A percentile compares a stretch with the other conserved stretches of the same genome.
Conservation (phyloP, 805 yeast genomes). For the Nakazawaea laoshanensis region DNA sequence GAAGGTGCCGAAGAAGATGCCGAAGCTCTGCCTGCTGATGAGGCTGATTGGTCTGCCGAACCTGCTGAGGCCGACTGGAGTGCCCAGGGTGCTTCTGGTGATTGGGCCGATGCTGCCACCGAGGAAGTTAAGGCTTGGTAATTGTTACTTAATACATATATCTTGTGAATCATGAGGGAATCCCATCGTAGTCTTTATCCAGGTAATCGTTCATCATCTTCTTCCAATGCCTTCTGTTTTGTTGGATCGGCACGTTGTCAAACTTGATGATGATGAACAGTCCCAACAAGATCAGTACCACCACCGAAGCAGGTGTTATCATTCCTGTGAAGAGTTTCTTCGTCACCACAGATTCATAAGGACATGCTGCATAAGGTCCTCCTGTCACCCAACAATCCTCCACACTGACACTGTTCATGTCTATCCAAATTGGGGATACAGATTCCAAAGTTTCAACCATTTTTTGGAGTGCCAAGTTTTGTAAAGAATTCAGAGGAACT, state of each 20-base stretch:
- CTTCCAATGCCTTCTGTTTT: conserved; percentile 61
- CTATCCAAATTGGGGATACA: conserved; percentile 58
- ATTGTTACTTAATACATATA: conserved; percentile 3
- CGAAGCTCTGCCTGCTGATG: conserved; percentile 56
- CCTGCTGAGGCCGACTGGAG: conserved; percentile 72
- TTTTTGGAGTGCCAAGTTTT: conserved; percentile 24
- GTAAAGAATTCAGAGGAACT: conserved; percentile 42
- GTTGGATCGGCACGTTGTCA: conserved; percentile 59
- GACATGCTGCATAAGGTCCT: conserved; percentile 71
- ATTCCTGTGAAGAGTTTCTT: conserved; percentile 49
- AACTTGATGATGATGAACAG: conserved; percentile 48
- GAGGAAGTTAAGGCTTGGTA: conserved; percentile 32
- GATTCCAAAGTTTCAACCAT: conserved; percentile 16
- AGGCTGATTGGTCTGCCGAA: conserved; percentile 35
- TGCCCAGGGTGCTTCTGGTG: conserved; percentile 41
- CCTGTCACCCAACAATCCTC: conserved; percentile 80
- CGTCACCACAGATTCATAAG: conserved; percentile 54
- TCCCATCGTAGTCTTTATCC: conserved; percentile 74
- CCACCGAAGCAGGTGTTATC: conserved; percentile 59
- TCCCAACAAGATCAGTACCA: conserved; percentile 43
- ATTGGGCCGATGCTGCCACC: conserved; percentile 50
- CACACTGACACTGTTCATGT: conserved; percentile 69
- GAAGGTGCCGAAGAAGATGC: conserved; percentile 61
- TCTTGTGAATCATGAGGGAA: conserved; percentile 48
- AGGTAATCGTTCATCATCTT: conserved; percentile 44